A percentile compares a stretch with the other conserved stretches of the same genome.
These are phyloP conservation scores for Russula emetica DNA, from an alignment of 768 basidiomycete species.

Conservation along the genomic window DNA sequence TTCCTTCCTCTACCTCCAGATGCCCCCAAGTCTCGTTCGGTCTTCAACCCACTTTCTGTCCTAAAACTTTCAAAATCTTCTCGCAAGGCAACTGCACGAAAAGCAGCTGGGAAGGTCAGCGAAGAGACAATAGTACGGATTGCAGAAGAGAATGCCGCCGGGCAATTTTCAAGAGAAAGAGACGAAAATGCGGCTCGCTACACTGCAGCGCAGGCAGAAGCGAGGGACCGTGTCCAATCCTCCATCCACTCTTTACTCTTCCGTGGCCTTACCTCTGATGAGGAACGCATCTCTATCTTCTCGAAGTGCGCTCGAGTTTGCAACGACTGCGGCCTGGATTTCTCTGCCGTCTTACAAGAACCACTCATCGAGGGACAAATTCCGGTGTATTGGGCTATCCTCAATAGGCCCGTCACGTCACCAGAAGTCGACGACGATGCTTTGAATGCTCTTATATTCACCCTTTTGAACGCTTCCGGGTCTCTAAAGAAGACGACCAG, in stretches of 20 bases:
- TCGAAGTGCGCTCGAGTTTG: slow-evolving; percentile 62
- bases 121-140: not conserved
- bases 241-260: slow-evolving; percentile 36
- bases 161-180: not conserved
- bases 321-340: slow-evolving; percentile 42
- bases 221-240: slow-evolving; percentile 3
- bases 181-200: not conserved
- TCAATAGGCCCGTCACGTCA: slow-evolving; percentile 42
- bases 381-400: slow-evolving; percentile 68
- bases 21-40: slow-evolving; percentile 6
- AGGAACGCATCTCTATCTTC: slow-evolving; percentile 42
- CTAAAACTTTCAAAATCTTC: not conserved
- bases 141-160: not conserved
- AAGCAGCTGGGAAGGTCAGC: not conserved
- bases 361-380: slow-evolving; percentile 58
- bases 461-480: slow-evolving; percentile 40
- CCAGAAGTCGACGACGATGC: slow-evolving; percentile 13
- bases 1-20: not conserved
- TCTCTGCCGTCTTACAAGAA: slow-evolving; percentile 57
- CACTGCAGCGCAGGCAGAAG: not conserved
- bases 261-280: slow-evolving; percentile 32
- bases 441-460: slow-evolving; percentile 42
- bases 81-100: slow-evolving; percentile 7
- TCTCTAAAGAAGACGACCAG: slow-evolving; percentile 37
- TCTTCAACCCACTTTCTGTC: slow-evolving; percentile 2